These are phyloP conservation scores for Ceratocystis colombiana DNA, from an alignment of 2,329 filamentous ascomycete species.

Conservation along the genomic window DNA sequence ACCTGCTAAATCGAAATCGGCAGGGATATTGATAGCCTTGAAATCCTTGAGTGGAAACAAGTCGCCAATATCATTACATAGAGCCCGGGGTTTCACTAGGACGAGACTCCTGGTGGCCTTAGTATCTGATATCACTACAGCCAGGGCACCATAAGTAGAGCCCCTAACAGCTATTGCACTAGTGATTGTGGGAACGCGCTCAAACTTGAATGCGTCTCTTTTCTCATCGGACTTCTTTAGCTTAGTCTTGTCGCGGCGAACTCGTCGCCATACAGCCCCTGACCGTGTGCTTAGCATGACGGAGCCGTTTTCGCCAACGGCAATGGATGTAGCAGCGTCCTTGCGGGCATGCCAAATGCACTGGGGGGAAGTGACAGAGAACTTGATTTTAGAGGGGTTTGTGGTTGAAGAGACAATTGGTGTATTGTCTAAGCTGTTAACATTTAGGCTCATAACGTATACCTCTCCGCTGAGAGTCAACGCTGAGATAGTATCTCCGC, in stretches of 20 bases:
- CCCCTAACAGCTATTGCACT: slow-evolving; percentile 75
- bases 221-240: slow-evolving; percentile 47
- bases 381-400: slow-evolving; percentile 81
- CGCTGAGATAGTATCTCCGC: slow-evolving; percentile 85
- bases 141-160: slow-evolving; percentile 82
- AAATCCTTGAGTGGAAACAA: slow-evolving; percentile 60
- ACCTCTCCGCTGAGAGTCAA: slow-evolving; percentile 76
- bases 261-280: slow-evolving; percentile 84
- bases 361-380: slow-evolving; percentile 65
- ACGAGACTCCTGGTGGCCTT: slow-evolving; percentile 68
- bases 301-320: slow-evolving; percentile 82
- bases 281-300: slow-evolving; percentile 89
- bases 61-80: slow-evolving; percentile 65
- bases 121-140: slow-evolving; percentile 73
- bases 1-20: slow-evolving; percentile 37
- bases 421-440: slow-evolving; percentile 55
- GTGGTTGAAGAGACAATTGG: slow-evolving; percentile 65
- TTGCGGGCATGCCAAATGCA: slow-evolving; percentile 86
- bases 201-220: slow-evolving; percentile 89
- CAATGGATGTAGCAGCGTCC: slow-evolving; percentile 74
- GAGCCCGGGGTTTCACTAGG: slow-evolving; percentile 50
- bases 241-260: slow-evolving; percentile 73
- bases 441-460: slow-evolving; percentile 70
- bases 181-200: slow-evolving; percentile 78
- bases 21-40: slow-evolving; percentile 36